Evolutionary conservation across 345 rosid genomes (phyloP).

Genomic region (Aethionema arabicum): DNA sequence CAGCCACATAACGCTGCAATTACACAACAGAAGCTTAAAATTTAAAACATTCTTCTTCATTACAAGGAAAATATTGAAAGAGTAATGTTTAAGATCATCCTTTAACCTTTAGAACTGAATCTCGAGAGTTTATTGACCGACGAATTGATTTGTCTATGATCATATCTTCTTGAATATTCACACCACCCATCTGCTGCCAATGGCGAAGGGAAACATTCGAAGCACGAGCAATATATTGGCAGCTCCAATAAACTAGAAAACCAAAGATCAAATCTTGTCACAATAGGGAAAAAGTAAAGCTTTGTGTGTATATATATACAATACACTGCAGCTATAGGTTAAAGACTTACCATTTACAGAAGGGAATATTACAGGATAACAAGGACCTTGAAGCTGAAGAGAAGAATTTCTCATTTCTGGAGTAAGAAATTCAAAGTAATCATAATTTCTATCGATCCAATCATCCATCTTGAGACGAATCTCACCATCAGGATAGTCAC

Average conservation of each 20-base stretch:
- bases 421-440: constrained; percentile 89
- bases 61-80: neutral
- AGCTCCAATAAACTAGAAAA: constrained; percentile 84
- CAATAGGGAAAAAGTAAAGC: neutral
- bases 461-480: constrained; percentile 71
- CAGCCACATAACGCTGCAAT: constrained; percentile 91
- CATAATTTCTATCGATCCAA: constrained; percentile 88
- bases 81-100: constrained; percentile 2
- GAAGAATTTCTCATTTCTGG: constrained; percentile 91
- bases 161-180: constrained; percentile 74
- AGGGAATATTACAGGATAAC: constrained; percentile 93
- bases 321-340: neutral
- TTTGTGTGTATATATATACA: constrained; percentile 1
- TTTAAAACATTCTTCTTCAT: constrained; percentile 6
- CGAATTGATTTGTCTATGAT: constrained; percentile 80
- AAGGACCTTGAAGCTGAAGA: constrained; percentile 96
- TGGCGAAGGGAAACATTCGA: constrained; percentile 81
- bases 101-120: constrained; percentile 83
- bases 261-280: constrained; percentile 1
- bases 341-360: constrained; percentile 69
- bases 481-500: constrained; percentile 98
- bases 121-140: constrained; percentile 73
- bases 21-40: constrained; percentile 16
- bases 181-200: constrained; percentile 97
- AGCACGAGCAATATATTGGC: constrained; percentile 84